Conservation (phyloP, 306 rosid genomes). For the Malus domestica region DNA sequence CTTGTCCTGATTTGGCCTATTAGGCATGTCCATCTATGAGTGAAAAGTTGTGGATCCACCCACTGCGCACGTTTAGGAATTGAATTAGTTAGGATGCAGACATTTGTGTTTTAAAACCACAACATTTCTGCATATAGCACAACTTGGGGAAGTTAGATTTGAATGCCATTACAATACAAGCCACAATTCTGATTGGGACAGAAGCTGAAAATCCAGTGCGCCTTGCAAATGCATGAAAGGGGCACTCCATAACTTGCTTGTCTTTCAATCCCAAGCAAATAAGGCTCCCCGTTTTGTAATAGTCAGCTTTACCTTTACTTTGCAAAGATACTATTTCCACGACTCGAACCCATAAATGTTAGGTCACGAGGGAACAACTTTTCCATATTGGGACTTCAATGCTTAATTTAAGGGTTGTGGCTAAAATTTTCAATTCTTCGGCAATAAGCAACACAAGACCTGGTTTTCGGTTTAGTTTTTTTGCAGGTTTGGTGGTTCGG, state of each 20-base stretch:
- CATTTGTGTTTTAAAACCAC: neutral
- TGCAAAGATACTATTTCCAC: too few species aligned
- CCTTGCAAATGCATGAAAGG: neutral
- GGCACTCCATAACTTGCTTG: neutral
- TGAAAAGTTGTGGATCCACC: slow-evolving; percentile 25
- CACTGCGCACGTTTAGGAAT: slow-evolving; percentile 32
- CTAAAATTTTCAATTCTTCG: neutral
- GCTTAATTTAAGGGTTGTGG: neutral
- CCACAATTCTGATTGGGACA: neutral
- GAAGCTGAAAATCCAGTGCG: neutral
- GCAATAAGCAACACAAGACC: neutral
- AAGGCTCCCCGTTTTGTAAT: too few species aligned
- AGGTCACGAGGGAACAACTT: too few species aligned
- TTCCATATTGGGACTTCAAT: too few species aligned
- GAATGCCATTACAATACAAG: neutral
- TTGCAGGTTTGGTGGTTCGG: neutral
- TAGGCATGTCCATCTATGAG: slow-evolving; percentile 11
- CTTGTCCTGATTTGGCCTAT: neutral
- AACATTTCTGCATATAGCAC: neutral
- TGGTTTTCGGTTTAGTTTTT: neutral
- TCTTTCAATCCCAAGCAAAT: neutral
- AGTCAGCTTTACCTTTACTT: too few species aligned
- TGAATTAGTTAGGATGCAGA: slow-evolving; percentile 14
- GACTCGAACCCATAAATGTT: too few species aligned
- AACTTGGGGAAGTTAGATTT: neutral